A percentile compares a stretch with the other conserved stretches of the same genome.
These are phyloP conservation scores for Sporisorium iseilematis-ciliati DNA, from an alignment of 1,284 basidiomycete species.

Conservation along the genomic window DNA sequence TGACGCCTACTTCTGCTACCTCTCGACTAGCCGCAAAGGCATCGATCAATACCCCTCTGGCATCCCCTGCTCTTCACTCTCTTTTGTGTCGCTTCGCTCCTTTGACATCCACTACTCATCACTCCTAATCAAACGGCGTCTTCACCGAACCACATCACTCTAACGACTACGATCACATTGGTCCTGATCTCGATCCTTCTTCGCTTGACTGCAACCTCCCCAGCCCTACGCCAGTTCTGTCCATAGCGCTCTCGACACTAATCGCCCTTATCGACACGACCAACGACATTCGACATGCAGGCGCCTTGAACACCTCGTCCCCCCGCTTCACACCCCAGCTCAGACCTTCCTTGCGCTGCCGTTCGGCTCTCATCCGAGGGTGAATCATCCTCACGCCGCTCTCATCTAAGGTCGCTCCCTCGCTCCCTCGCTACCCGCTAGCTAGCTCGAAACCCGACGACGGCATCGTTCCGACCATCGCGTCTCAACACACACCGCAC, in stretches of 20 bases:
- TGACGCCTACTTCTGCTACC: background rate
- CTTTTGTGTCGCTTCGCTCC: background rate
- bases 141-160: background rate
- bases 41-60: background rate
- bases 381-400: background rate
- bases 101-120: background rate
- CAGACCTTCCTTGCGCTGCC: conserved; percentile 13
- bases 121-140: background rate
- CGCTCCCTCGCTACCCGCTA: background rate
- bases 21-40: background rate
- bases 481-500: background rate
- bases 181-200: too few species aligned
- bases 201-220: too few species aligned
- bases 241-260: background rate
- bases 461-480: background rate
- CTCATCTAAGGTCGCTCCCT: background rate
- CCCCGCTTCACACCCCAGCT: conserved; percentile 11
- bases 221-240: background rate
- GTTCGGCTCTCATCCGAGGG: conserved; percentile 7
- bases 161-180: background rate
- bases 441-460: too few species aligned
- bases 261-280: background rate
- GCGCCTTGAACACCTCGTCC: conserved; percentile 15
- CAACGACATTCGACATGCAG: conserved; percentile 21
- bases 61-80: background rate